A percentile compares a stretch with the other conserved stretches of the same genome.
phyloP scores from a whole-genome alignment of 768 basidiomycete species.

The Lyophyllum shimeji region DNA sequence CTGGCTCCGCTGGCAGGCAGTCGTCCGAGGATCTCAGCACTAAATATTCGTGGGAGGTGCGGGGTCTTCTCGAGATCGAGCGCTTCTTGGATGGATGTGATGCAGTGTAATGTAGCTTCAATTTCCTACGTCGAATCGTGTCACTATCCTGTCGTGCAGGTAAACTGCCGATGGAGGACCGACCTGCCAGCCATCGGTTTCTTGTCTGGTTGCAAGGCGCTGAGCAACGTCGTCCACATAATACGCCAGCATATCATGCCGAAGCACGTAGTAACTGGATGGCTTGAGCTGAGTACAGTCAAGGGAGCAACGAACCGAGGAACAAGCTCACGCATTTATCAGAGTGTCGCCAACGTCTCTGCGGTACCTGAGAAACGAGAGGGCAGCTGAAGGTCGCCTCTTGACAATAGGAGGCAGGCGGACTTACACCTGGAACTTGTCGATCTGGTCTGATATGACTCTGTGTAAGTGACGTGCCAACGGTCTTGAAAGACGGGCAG shows the following conservation, averaged over 20 bases:
- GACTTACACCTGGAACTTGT: constrained; percentile 76
- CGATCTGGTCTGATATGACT: constrained; percentile 60
- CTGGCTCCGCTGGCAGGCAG: constrained; percentile 64
- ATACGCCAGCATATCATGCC: constrained; percentile 77
- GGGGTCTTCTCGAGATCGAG: constrained; percentile 54
- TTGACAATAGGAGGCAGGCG: background rate
- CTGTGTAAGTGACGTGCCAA: background rate
- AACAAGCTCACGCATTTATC: constrained; percentile 75
- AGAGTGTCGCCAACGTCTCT: constrained; percentile 86
- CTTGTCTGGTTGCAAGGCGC: constrained; percentile 44
- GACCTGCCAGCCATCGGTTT: constrained; percentile 75
- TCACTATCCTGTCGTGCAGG: too few relatives aligned
- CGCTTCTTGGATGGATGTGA: constrained; percentile 87
- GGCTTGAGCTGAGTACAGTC: constrained; percentile 1
- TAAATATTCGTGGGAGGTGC: constrained; percentile 66
- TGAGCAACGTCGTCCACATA: constrained; percentile 63
- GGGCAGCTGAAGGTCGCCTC: background rate
- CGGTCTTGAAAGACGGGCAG: constrained; percentile 14
- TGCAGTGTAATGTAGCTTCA: constrained; percentile 84
- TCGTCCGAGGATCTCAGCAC: constrained; percentile 64
- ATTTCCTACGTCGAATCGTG: constrained; percentile 58
- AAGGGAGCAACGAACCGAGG: background rate
- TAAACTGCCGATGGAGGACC: too few relatives aligned
- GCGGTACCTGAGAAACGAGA: constrained; percentile 57
- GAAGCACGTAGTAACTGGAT: constrained; percentile 80